Evolutionary conservation across 2,329 filamentous ascomycete genomes (phyloP), one percentile per base, ranked within the genome.

Genomic region (Clarireedia paspali): DNA sequence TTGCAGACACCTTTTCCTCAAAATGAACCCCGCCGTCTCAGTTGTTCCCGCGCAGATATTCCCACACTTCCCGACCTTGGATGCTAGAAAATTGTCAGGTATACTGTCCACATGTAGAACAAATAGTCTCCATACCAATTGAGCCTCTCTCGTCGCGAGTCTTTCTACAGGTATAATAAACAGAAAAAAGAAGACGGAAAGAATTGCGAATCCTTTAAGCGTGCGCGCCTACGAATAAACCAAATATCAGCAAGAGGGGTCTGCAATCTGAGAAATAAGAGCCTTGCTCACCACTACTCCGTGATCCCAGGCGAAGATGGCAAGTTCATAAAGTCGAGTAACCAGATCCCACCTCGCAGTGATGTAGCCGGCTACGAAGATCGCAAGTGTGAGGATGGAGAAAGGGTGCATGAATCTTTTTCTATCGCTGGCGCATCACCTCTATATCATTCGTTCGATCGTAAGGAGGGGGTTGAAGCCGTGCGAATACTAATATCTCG

Each of bases 311-410:
- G 95, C 94, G 73, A 97, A 99, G 63, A 96, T 88, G 65, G 90
- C 88, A 68, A 99, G 84, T 75, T 99, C 92, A 86, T 96, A 96
- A 67, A 97, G 81, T 68, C 91, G 87, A 66, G 92, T 96, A 65
- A 96, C 91, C 61, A 99, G 85, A 75, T 97, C 94, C 91, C 94
- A 99, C 79, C 94, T 88, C 71, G 94, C 94, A 75, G 94, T 99
- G 73, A 92, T 97, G 81, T 99, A 99, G 74, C 94, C 94, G 77
- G 94, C 92, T 81, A 97, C 88, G 79, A 99, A 99, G 78, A 99
- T 96, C 76, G 88, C 91, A 76, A 96, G 85, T 69, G 91, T 95
- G 74, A 96, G 83, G 73, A 92, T 79, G 62, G 92, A 97, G 78
- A 97, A 96, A 70, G 91, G 90, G 90, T 96, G 91, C 92, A 97